A percentile compares a stretch with the other conserved stretches of the same genome.
Conservation (phyloP, 2,329 filamentous ascomycete genomes). For the Cephalotrichum gorgonifer region DNA sequence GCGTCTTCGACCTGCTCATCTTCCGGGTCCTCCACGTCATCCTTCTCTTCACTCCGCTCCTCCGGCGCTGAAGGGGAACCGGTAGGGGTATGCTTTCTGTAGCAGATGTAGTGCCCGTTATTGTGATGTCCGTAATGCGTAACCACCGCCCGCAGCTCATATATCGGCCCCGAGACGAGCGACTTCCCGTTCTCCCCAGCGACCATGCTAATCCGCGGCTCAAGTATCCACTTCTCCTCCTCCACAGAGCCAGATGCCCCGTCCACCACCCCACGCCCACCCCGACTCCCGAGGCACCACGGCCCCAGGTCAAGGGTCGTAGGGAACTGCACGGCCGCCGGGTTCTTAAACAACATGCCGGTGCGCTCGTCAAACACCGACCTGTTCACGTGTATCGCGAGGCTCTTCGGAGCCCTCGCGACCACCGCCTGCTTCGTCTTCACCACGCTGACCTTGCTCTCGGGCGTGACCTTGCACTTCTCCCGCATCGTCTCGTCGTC, state of each 20-base stretch:
- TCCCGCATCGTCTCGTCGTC: slow-evolving; percentile 55
- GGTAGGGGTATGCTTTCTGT: slow-evolving; percentile 50
- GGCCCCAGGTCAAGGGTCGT: slow-evolving; percentile 61
- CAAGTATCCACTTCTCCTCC: slow-evolving; percentile 59
- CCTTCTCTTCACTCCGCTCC: not conserved
- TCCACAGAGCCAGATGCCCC: slow-evolving; percentile 4
- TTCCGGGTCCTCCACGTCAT: slow-evolving; percentile 3
- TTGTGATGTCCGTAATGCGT: slow-evolving; percentile 88
- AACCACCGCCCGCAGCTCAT: slow-evolving; percentile 72
- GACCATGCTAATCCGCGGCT: slow-evolving; percentile 66
- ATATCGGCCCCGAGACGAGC: slow-evolving; percentile 48
- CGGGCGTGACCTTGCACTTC: slow-evolving; percentile 55
- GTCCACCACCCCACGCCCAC: not conserved
- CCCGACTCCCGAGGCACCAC: slow-evolving; percentile 67
- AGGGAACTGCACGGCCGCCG: slow-evolving; percentile 69
- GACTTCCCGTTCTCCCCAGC: slow-evolving; percentile 40
- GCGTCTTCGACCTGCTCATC: slow-evolving; percentile 11
- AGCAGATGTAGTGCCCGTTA: slow-evolving; percentile 93
- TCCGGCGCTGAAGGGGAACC: slow-evolving; percentile 18
- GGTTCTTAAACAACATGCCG: slow-evolving; percentile 73
- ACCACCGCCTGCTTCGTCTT: slow-evolving; percentile 88
- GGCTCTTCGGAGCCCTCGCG: slow-evolving; percentile 66
- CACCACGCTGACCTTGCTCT: slow-evolving; percentile 62
- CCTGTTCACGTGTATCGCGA: slow-evolving; percentile 83
- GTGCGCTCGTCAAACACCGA: slow-evolving; percentile 83